Conservation (phyloP, 768 basidiomycete genomes). For the Terana coerulea region DNA sequence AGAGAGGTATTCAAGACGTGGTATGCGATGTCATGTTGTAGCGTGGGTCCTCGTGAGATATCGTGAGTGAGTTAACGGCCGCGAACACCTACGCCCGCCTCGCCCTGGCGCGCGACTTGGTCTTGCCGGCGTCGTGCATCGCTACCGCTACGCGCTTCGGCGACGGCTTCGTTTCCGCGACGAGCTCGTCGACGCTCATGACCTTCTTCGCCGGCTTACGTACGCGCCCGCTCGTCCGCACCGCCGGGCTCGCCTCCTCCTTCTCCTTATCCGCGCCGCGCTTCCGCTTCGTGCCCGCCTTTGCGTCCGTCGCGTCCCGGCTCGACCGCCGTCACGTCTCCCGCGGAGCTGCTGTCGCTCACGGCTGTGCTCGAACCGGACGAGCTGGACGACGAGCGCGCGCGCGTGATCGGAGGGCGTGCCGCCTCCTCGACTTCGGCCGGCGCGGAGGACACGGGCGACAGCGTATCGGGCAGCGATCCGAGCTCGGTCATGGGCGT, state of each 20-base stretch:
- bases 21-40: too few species aligned
- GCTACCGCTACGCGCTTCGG: too few species aligned
- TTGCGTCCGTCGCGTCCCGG: neutral
- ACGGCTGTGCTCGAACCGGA: constrained; percentile 7
- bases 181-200: neutral
- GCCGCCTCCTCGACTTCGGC: neutral
- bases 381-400: constrained; percentile 7
- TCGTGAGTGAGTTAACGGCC: too few species aligned
- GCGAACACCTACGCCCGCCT: too few species aligned
- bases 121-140: too few species aligned
- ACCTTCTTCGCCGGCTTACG: constrained; percentile 6
- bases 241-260: neutral
- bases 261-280: neutral
- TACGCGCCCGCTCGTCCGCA: constrained; percentile 7
- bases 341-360: neutral
- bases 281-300: neutral
- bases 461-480: neutral
- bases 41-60: too few species aligned
- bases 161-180: too few species aligned
- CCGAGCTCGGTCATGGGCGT: neutral
- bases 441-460: neutral
- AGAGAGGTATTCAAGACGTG: too few species aligned
- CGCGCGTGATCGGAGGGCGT: constrained; percentile 1
- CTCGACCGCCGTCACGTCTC: constrained; percentile 1
- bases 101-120: too few species aligned